Evolutionary conservation across 441 rosid species (phyloP).

Genomic region (Aleurites moluccanus): DNA sequence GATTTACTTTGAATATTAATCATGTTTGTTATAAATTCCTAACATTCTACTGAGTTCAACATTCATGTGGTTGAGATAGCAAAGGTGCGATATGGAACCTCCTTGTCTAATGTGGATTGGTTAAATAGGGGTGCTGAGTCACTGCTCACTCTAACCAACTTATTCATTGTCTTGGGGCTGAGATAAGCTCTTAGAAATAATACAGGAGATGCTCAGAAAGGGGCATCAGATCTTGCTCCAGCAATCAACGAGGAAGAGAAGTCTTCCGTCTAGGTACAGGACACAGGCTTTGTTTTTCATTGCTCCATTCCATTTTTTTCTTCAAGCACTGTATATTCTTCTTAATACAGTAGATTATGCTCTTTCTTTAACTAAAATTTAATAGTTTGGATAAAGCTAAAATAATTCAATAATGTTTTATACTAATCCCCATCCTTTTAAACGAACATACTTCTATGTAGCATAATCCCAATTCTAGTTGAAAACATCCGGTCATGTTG

Average conservation of each 20-base stretch:
- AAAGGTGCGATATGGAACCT: conserved; percentile 80
- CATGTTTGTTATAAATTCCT: conserved; percentile 1
- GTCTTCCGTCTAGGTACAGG: conserved; percentile 33
- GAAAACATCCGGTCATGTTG: not conserved
- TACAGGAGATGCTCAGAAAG: conserved; percentile 31
- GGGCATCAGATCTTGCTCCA: too few relatives aligned
- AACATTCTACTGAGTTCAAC: not conserved
- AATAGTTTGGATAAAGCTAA: too few relatives aligned
- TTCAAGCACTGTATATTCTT: not conserved
- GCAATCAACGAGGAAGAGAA: conserved; percentile 35
- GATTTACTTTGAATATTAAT: not conserved
- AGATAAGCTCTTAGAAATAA: conserved; percentile 60
- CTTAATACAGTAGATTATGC: not conserved
- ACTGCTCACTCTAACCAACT: conserved; percentile 75
- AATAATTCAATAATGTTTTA: too few relatives aligned
- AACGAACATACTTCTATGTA: too few relatives aligned
- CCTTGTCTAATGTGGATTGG: conserved; percentile 88
- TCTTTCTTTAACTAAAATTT: too few relatives aligned
- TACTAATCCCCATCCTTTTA: too few relatives aligned
- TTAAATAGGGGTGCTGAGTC: conserved; percentile 90
- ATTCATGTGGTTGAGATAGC: conserved; percentile 45
- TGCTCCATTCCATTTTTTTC: not conserved
- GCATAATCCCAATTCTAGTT: too few relatives aligned
- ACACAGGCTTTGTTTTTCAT: not conserved
- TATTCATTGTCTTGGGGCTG: conserved; percentile 81